Evolutionary conservation across 2,329 filamentous ascomycete species (phyloP).

Genomic region (Sordariomycetes sp.): DNA sequence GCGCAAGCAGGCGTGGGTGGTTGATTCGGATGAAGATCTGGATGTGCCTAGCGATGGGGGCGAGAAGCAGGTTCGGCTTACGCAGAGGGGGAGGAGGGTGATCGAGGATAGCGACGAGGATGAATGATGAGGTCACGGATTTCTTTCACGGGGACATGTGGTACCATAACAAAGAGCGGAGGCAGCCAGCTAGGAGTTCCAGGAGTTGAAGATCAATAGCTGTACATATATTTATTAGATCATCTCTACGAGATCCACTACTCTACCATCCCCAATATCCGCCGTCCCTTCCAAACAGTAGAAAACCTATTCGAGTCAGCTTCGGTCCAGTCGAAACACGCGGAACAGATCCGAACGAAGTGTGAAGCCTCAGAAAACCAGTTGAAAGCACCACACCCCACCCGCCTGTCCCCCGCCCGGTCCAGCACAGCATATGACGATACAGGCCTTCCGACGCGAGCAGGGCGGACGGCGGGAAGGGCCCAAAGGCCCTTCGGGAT

Average conservation of each 20-base stretch:
- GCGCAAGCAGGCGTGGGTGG: neutral
- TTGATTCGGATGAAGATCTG: constrained; percentile 1
- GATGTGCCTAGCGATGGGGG: neutral
- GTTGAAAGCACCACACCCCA: constrained; percentile 1
- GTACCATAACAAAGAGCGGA: neutral
- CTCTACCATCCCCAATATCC: neutral
- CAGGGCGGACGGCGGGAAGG: neutral
- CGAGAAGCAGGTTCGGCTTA: neutral
- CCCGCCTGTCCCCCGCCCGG: neutral
- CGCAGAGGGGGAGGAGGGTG: constrained; percentile 3
- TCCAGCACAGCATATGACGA: neutral
- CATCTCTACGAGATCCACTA: neutral
- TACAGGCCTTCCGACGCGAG: neutral
- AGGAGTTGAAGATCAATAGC: neutral
- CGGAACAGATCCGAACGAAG: neutral
- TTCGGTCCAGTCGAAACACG: neutral
- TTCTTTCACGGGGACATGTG: neutral
- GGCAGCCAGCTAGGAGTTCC: neutral
- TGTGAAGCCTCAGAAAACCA: neutral
- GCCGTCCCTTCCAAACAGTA: neutral
- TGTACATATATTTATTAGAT: neutral
- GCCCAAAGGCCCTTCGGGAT: neutral
- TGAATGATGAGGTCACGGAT: neutral
- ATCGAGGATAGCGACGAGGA: constrained; percentile 2
- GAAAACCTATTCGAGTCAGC: neutral